Percentiles rank a stretch among this genome's conserved stretches.
These are phyloP conservation scores for Hypoxylon sp. DNA, from an alignment of 2,329 filamentous ascomycete species.

Conservation along the genomic window DNA sequence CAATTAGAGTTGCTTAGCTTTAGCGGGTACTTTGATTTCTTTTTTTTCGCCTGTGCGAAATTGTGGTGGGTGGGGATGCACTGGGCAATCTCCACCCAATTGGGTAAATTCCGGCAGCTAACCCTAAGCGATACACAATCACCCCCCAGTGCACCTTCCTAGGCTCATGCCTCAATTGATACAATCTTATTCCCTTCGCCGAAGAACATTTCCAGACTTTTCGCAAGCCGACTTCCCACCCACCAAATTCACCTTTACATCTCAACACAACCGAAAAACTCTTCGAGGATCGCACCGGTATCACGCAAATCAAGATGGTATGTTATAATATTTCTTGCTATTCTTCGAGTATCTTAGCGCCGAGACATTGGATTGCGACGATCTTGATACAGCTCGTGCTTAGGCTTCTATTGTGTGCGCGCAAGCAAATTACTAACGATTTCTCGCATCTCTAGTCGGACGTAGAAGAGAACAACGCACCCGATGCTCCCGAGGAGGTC, in stretches of 20 bases:
- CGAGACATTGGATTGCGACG: constrained; percentile 27
- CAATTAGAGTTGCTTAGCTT: constrained; percentile 2
- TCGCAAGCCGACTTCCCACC: constrained; percentile 44
- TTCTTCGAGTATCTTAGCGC: not conserved
- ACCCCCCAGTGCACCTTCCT: constrained; percentile 32
- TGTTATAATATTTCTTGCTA: constrained; percentile 53
- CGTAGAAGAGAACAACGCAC: constrained; percentile 98
- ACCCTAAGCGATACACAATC: constrained; percentile 53
- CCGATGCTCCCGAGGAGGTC: constrained; percentile 89
- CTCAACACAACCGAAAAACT: constrained; percentile 58
- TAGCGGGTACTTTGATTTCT: constrained; percentile 2
- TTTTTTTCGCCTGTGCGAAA: constrained; percentile 40
- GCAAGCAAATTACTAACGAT: constrained; percentile 47
- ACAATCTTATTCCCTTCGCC: constrained; percentile 42
- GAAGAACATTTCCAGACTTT: constrained; percentile 45
- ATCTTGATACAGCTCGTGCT: constrained; percentile 24
- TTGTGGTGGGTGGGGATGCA: constrained; percentile 33
- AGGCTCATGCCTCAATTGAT: constrained; percentile 49
- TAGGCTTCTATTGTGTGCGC: constrained; percentile 34
- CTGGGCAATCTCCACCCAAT: constrained; percentile 43
- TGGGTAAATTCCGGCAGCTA: constrained; percentile 51
- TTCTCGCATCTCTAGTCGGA: constrained; percentile 79
- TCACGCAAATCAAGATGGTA: constrained; percentile 72
- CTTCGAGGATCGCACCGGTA: constrained; percentile 79
- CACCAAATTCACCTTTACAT: constrained; percentile 49